phyloP scores from a whole-genome alignment of 2,329 filamentous ascomycete species.

The Claviceps pusilla region DNA sequence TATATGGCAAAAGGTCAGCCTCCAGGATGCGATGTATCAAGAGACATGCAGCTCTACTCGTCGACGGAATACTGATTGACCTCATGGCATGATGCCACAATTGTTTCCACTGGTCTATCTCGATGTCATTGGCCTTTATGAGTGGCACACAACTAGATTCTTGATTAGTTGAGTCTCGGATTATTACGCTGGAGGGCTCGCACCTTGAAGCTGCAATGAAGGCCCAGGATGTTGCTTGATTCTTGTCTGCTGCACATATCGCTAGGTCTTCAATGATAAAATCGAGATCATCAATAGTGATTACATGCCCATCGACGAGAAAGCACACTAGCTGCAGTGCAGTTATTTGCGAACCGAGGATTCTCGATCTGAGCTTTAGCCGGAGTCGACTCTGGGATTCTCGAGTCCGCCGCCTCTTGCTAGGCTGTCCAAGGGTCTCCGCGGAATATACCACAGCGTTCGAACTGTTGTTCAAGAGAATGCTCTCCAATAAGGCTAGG shows the following conservation, averaged over 20 bases:
- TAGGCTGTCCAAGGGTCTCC: conserved; percentile 29
- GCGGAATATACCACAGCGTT: conserved; percentile 10
- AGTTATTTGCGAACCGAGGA: conserved; percentile 31
- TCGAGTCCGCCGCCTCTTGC: conserved; percentile 35
- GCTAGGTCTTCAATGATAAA: conserved; percentile 44
- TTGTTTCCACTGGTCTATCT: conserved; percentile 45
- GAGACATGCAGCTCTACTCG: conserved; percentile 63
- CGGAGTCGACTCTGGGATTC: conserved; percentile 30
- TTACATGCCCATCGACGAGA: conserved; percentile 30
- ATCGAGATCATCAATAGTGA: conserved; percentile 36
- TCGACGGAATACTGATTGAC: conserved; percentile 52
- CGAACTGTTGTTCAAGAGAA: conserved; percentile 21
- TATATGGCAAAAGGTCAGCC: conserved; percentile 49
- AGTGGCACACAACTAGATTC: conserved; percentile 17
- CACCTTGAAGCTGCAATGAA: conserved; percentile 71
- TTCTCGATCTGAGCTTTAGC: conserved; percentile 30
- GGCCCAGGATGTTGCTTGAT: conserved; percentile 58
- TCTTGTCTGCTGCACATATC: conserved; percentile 53
- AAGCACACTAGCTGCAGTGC: conserved; percentile 45
- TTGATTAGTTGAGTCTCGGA: conserved; percentile 9
- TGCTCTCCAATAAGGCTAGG: conserved; percentile 41
- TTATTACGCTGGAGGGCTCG: conserved; percentile 10
- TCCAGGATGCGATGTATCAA: conserved; percentile 55
- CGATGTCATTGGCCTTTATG: conserved; percentile 19
- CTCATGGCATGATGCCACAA: conserved; percentile 62